Conservation (phyloP, 805 yeast species). For the Lipomyces orientalis region DNA sequence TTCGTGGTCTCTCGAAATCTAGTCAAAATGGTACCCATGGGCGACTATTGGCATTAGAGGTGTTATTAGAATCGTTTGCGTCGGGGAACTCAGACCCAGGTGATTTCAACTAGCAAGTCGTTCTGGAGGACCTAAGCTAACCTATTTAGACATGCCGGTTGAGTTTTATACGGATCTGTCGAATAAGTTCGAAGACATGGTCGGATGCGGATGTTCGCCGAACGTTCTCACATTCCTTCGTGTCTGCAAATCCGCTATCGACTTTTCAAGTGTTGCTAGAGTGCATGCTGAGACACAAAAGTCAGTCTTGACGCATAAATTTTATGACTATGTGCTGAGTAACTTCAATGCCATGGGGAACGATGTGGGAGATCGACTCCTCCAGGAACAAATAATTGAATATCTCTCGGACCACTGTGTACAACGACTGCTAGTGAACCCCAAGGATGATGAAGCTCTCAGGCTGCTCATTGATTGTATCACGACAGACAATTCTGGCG, state of each 20-base stretch:
- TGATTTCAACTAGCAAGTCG: not conserved
- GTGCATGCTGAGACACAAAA: not conserved
- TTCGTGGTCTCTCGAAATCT: conserved; percentile 37
- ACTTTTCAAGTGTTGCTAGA: not conserved
- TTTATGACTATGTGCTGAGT: not conserved
- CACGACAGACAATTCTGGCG: conserved; percentile 9
- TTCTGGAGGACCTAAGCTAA: not conserved
- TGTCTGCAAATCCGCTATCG: conserved; percentile 16
- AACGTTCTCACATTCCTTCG: conserved; percentile 16
- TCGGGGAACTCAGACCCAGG: not conserved
- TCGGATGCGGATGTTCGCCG: conserved; percentile 16
- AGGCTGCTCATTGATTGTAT: conserved; percentile 5
- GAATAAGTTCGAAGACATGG: conserved; percentile 18
- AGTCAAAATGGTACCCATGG: conserved; percentile 66
- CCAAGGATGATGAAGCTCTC: not conserved
- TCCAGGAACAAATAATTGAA: conserved; percentile 21
- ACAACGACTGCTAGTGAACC: not conserved
- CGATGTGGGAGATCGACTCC: conserved; percentile 18
- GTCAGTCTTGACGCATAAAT: not conserved
- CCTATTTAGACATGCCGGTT: conserved; percentile 1
- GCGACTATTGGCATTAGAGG: conserved; percentile 54
- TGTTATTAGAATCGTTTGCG: conserved; percentile 5
- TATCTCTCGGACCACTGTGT: not conserved
- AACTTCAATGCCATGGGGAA: not conserved
- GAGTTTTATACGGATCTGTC: conserved; percentile 2